Conservation (phyloP, 2,329 filamentous ascomycete species). For the Calonectria naviculata region DNA sequence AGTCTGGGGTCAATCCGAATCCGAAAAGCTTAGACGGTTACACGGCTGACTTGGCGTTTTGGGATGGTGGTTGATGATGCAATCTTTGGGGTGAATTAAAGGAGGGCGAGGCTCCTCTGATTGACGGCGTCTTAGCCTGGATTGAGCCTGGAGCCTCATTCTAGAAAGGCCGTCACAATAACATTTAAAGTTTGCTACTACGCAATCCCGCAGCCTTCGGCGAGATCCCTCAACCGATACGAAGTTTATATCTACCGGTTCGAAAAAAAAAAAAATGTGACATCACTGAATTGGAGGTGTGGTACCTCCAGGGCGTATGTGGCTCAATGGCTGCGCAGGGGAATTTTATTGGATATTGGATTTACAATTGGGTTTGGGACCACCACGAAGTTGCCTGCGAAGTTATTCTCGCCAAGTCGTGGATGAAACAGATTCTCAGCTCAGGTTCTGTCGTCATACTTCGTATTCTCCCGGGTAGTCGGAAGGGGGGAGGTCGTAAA, state of each 20-base stretch:
- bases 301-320: too few relatives aligned
- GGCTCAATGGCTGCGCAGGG: too few relatives aligned
- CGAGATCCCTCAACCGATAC: background rate
- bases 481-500: background rate
- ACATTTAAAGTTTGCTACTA: background rate
- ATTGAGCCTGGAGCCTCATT: background rate
- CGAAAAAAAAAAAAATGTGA: background rate
- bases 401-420: background rate
- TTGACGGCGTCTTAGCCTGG: background rate
- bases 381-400: background rate
- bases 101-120: background rate
- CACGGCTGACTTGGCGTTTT: background rate
- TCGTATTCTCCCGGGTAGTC: background rate
- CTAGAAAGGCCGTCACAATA: background rate
- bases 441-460: background rate
- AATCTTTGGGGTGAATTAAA: background rate
- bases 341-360: too few relatives aligned
- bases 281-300: background rate
- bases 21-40: background rate
- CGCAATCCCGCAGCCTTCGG: background rate
- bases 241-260: background rate
- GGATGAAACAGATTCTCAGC: background rate
- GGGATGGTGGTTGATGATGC: background rate
- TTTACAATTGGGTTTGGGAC: background rate
- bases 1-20: background rate